Percentiles rank a stretch among this genome's conserved stretches.
Evolutionary conservation across 164 flowering plant genomes (phyloP).

Genomic region (Houttuynia cordata): DNA sequence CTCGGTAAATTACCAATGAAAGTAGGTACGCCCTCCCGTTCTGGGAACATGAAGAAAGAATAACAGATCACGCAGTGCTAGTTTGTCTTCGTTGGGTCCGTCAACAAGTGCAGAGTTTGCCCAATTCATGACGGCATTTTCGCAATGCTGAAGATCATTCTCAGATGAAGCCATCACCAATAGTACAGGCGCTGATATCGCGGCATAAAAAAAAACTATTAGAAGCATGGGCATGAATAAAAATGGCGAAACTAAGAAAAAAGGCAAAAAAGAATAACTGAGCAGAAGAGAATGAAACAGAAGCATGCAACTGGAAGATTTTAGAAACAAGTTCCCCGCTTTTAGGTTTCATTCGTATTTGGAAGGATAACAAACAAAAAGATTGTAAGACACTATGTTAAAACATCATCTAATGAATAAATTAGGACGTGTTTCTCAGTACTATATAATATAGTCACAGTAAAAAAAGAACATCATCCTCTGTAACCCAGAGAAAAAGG

Average conservation of each 20-base stretch:
- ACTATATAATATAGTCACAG: neutral
- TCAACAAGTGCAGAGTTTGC: slow-evolving; percentile 45
- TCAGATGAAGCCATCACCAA: slow-evolving; percentile 18
- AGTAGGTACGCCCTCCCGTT: slow-evolving; percentile 94
- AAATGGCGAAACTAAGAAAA: neutral
- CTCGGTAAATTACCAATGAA: slow-evolving; percentile 50
- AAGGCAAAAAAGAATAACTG: neutral
- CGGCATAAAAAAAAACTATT: neutral
- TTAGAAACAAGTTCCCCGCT: neutral
- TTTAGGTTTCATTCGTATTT: neutral
- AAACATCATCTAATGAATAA: too few species aligned
- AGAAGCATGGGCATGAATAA: neutral
- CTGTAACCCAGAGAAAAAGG: too few species aligned
- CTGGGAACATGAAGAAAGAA: slow-evolving; percentile 96
- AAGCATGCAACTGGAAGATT: neutral
- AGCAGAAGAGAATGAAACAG: neutral
- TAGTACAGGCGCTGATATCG: slow-evolving; percentile 18
- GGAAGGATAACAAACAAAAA: too few species aligned
- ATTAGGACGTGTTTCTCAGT: neutral
- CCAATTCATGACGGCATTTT: slow-evolving; percentile 61
- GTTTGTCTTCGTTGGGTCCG: slow-evolving; percentile 44
- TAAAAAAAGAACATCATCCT: too few species aligned
- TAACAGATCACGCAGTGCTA: slow-evolving; percentile 54
- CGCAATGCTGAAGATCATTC: slow-evolving; percentile 47
- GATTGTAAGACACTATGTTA: neutral